Conservation (phyloP, 352 stramenopile species). For the Globisporangium echinulatum region DNA sequence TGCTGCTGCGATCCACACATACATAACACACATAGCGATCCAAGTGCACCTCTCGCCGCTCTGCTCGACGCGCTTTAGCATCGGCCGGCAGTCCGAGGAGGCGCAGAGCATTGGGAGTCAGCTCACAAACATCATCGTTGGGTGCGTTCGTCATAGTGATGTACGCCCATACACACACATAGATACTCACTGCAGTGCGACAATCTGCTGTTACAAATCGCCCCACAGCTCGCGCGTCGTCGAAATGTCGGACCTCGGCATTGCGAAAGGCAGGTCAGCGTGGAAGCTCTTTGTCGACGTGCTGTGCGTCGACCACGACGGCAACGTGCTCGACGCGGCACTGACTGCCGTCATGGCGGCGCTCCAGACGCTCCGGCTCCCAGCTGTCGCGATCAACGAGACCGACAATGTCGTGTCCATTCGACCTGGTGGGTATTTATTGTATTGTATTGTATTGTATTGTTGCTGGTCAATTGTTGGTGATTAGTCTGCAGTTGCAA, state of each 20-base stretch:
- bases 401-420: constrained; percentile 66
- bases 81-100: constrained; percentile 70
- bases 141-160: constrained; percentile 20
- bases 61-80: constrained; percentile 64
- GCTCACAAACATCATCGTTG: constrained; percentile 61
- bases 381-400: constrained; percentile 56
- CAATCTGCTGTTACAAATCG: not conserved
- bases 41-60: constrained; percentile 78
- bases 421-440: constrained; percentile 29
- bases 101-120: constrained; percentile 73
- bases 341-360: constrained; percentile 66
- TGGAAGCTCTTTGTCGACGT: constrained; percentile 83
- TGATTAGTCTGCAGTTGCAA: no score
- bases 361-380: constrained; percentile 57
- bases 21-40: constrained; percentile 30
- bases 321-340: constrained; percentile 69
- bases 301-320: constrained; percentile 77
- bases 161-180: not conserved
- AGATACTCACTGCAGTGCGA: not conserved
- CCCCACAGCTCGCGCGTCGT: constrained; percentile 53
- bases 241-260: constrained; percentile 71
- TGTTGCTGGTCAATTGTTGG: no score
- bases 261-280: constrained; percentile 65
- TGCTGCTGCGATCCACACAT: constrained; percentile 15
- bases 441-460: no score